Base-by-base conservation (phyloP, 1,139 yeast genomes). In the Pichia terricola region DNA sequence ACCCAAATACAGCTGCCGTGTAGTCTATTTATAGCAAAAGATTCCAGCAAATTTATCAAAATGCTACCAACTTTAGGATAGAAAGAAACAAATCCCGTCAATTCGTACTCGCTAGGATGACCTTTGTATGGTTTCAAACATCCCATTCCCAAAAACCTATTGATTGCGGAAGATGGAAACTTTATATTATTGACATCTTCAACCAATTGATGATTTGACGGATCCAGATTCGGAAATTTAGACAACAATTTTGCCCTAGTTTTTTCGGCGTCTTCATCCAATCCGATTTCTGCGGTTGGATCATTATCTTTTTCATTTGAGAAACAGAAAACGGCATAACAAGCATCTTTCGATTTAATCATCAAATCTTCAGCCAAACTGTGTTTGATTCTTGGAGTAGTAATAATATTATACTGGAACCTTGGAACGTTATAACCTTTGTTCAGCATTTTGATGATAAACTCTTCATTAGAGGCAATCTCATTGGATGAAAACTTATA, bases 21-120 rank as follows among this genome's bases (percentile, higher is more conserved):
- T 11, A 48, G 39, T 5, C 43, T 38, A 0, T 35, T 7, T 22
- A 26, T 45, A 0, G 57, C 53, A 36, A 55, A 50, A 2, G 34
- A 27, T 26, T 55, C 58, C 2, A 56, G 26, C 5, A 41, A 40
- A 1, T 48, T 42, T 35, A 61, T 40, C 28, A 76, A 47, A 7
- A 50, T 48, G 0, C 67, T 54, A 0, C 79, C 81, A 3, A 66
- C 51, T 4, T 66, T 63, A 31, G 69, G 69, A 49, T 65, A 57
- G 46, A 69, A 76, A 0, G 84, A 76, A 0, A 79, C 70, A 46
- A 75, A 72, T 2, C 72, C 73, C 0, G 83, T 76, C 3, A 78
- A 46, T 48, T 75, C 79, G 34, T 43, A 47, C n/a, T 45, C 34
- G 11, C 11, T 30, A 7, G 16, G 25, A 16, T 30, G 34, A 11